Evolutionary conservation across 2,329 filamentous ascomycete species (phyloP).

Genomic region (Aspergillus sp.): DNA sequence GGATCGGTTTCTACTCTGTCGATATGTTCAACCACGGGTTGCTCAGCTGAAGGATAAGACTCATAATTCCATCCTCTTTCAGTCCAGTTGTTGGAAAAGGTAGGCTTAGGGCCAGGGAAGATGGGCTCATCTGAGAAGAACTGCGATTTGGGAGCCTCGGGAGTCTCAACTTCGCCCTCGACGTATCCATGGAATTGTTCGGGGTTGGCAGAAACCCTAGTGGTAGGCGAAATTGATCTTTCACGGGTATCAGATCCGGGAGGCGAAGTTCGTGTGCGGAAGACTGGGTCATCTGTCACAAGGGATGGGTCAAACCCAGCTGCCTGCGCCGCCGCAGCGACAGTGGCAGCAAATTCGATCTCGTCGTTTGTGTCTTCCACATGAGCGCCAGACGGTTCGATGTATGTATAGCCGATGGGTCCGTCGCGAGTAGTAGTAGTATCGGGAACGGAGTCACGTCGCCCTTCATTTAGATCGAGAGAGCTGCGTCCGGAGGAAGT

Average conservation of each 20-base stretch:
- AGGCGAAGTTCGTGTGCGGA: conserved; percentile 63
- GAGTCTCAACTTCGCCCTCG: conserved; percentile 51
- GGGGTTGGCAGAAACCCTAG: conserved; percentile 50
- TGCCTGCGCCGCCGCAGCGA: conserved; percentile 68
- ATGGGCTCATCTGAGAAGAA: conserved; percentile 19
- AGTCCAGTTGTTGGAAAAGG: conserved; percentile 1
- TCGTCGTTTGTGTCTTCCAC: conserved; percentile 52
- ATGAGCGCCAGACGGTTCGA: conserved; percentile 10
- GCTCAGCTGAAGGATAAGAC: conserved; percentile 5
- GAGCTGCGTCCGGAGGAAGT: conserved; percentile 46
- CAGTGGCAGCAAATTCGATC: conserved; percentile 66
- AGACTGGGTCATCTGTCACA: conserved; percentile 65
- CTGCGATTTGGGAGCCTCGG: conserved; percentile 18
- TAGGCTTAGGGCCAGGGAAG: conserved; percentile 22
- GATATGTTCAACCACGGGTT: not conserved
- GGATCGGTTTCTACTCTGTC: not conserved
- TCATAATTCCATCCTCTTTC: conserved; percentile 9
- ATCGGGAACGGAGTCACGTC: not conserved
- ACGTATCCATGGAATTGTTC: conserved; percentile 43
- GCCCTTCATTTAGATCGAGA: conserved; percentile 21
- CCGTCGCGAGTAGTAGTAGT: not conserved
- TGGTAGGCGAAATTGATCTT: conserved; percentile 53
- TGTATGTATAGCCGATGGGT: conserved; percentile 10
- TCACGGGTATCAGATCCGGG: conserved; percentile 59
- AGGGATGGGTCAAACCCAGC: conserved; percentile 71